A percentile compares a stretch with the other conserved stretches of the same genome.
Evolutionary conservation across 2,329 filamentous ascomycete genomes (phyloP).

Genomic region (Talaromyces sp.): DNA sequence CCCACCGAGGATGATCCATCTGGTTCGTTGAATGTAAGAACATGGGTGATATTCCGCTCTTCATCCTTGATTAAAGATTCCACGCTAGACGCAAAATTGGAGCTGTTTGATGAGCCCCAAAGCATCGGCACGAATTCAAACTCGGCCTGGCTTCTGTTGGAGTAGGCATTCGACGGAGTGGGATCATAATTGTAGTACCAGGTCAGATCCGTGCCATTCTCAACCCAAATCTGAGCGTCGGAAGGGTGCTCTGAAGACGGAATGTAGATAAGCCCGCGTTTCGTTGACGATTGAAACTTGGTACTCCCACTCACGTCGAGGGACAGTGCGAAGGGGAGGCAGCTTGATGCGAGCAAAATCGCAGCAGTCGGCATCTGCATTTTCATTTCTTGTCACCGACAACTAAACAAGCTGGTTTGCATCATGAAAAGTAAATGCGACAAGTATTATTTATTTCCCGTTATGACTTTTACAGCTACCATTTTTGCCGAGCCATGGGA

Average conservation of each 20-base stretch:
- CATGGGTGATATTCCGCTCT: conserved; percentile 9
- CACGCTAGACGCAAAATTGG: conserved; percentile 3
- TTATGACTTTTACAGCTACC: neutral
- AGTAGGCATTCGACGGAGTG: neutral
- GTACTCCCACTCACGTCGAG: conserved; percentile 7
- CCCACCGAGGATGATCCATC: conserved; percentile 8
- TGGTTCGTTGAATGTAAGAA: conserved; percentile 11
- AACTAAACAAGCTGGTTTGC: neutral
- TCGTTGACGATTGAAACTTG: conserved; percentile 6
- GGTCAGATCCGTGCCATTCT: conserved; percentile 4
- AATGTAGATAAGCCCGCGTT: conserved; percentile 9
- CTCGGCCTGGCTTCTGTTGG: conserved; percentile 7
- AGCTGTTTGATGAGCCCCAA: conserved; percentile 10
- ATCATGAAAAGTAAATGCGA: neutral
- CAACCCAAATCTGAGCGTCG: conserved; percentile 8
- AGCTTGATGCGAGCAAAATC: neutral
- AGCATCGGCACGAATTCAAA: conserved; percentile 11
- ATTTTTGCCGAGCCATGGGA: neutral
- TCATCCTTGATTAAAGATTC: neutral
- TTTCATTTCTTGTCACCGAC: conserved; percentile 53
- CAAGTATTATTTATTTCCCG: neutral
- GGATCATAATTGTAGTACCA: conserved; percentile 11
- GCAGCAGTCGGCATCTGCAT: conserved; percentile 39
- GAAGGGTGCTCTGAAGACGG: conserved; percentile 1
- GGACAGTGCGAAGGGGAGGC: neutral